Percentiles rank a stretch among this genome's conserved stretches.
phyloP scores from a whole-genome alignment of 2,329 filamentous ascomycete species.

The Xylaria polymorpha region DNA sequence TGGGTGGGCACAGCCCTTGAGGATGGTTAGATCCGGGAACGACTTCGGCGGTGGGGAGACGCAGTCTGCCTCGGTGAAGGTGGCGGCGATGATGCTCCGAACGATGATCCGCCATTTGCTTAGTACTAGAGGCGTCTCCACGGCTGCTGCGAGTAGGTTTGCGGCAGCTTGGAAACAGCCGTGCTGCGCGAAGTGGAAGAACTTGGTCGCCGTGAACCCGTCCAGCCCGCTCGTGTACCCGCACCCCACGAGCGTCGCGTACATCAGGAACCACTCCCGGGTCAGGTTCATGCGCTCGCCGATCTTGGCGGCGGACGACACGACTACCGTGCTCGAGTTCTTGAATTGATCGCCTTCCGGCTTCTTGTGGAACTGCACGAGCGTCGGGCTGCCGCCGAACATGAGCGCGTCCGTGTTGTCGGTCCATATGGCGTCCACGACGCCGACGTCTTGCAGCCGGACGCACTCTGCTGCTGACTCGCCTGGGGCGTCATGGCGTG shows the following conservation, averaged over 20 bases:
- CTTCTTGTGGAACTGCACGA: constrained; percentile 50
- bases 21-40: constrained; percentile 33
- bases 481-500: constrained; percentile 57
- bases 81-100: constrained; percentile 33
- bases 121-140: constrained; percentile 33
- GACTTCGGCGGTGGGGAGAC: constrained; percentile 31
- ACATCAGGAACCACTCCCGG: constrained; percentile 41
- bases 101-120: constrained; percentile 41
- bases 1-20: constrained; percentile 32
- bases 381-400: constrained; percentile 56
- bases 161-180: constrained; percentile 38
- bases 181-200: constrained; percentile 40
- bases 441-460: constrained; percentile 54
- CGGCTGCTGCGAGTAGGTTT: constrained; percentile 29
- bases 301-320: constrained; percentile 32
- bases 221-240: constrained; percentile 42
- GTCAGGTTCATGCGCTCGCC: constrained; percentile 33
- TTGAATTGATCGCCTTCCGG: constrained; percentile 39
- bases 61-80: constrained; percentile 28
- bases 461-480: constrained; percentile 63
- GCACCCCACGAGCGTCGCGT: constrained; percentile 45
- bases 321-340: constrained; percentile 33
- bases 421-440: constrained; percentile 62
- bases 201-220: constrained; percentile 36
- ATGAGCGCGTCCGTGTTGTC: constrained; percentile 60